phyloP scores from a whole-genome alignment of 2,329 filamentous ascomycete species.

The Pseudogymnoascus sp. region DNA sequence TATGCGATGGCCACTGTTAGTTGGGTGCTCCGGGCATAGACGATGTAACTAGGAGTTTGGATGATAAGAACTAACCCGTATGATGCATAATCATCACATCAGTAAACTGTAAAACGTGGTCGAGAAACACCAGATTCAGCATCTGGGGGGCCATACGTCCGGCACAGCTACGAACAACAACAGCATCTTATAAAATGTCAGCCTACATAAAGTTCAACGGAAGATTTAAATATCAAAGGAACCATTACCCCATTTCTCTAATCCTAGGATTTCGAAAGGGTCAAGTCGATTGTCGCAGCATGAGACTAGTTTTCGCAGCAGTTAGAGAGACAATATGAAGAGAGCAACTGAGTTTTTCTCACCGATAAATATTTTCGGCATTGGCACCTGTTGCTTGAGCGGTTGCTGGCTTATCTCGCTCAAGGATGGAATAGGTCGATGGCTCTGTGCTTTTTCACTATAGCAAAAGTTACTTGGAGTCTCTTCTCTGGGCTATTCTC shows the following conservation, averaged over 20 bases:
- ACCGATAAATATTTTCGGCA: background rate
- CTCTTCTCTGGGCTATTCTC: background rate
- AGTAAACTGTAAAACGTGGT: constrained; percentile 18
- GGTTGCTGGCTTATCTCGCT: background rate
- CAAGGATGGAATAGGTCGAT: background rate
- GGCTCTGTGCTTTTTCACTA: background rate
- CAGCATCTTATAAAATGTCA: constrained; percentile 15
- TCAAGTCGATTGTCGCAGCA: background rate
- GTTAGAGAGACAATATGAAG: background rate
- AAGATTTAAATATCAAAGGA: background rate
- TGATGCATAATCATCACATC: constrained; percentile 27
- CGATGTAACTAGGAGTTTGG: background rate
- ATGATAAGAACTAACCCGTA: constrained; percentile 18
- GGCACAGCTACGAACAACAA: constrained; percentile 22
- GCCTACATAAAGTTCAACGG: background rate
- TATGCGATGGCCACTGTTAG: background rate
- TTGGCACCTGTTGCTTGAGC: background rate
- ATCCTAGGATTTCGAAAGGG: background rate
- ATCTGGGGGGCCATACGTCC: constrained; percentile 21
- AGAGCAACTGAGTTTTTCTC: background rate
- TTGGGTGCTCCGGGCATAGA: background rate
- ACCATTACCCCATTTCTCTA: background rate
- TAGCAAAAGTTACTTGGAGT: background rate
- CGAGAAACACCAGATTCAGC: constrained; percentile 21
- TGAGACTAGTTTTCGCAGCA: background rate